These are phyloP conservation scores for Leishmania aethiopica DNA, from an alignment of 208 protist genomes.

Conservation along the genomic window DNA sequence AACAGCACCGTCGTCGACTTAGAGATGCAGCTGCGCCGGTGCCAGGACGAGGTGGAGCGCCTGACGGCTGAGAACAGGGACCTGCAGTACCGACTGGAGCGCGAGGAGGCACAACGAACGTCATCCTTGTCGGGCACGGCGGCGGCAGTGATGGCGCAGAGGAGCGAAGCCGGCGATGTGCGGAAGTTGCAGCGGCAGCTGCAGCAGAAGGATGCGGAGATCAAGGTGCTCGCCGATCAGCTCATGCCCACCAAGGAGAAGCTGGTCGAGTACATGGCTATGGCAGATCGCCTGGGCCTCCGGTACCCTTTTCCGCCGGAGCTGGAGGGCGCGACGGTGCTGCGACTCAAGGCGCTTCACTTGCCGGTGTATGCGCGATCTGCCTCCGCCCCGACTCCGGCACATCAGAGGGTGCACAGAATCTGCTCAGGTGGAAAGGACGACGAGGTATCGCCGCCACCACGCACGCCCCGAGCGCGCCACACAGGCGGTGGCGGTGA, in stretches of 20 bases:
- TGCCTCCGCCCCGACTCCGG: conserved; percentile 17
- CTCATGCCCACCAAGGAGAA: conserved; percentile 86
- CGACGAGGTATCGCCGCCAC: conserved; percentile 4
- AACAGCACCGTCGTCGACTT: conserved; percentile 31
- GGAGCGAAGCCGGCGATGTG: conserved; percentile 8
- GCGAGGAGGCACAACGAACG: neutral
- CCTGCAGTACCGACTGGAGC: conserved; percentile 20
- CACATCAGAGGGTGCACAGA: neutral
- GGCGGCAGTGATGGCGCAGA: neutral
- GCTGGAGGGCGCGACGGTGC: conserved; percentile 59
- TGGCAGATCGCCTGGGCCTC: conserved; percentile 81
- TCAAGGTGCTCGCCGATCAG: conserved; percentile 59
- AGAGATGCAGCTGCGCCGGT: conserved; percentile 41
- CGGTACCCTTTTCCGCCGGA: conserved; percentile 80
- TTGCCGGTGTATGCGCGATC: conserved; percentile 26
- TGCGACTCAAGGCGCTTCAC: conserved; percentile 63
- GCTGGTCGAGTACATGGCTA: conserved; percentile 86
- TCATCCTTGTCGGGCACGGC: neutral
- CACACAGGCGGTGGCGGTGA: neutral
- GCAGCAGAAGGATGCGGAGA: conserved; percentile 57
- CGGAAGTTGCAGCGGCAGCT: conserved; percentile 31
- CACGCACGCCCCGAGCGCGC: conserved; percentile 6
- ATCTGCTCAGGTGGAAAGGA: neutral
- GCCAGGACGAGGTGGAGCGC: conserved; percentile 49
- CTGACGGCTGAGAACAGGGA: conserved; percentile 36